Base-by-base conservation (phyloP, 139 green algal genomes). In the Micractinium conductrix region DNA sequence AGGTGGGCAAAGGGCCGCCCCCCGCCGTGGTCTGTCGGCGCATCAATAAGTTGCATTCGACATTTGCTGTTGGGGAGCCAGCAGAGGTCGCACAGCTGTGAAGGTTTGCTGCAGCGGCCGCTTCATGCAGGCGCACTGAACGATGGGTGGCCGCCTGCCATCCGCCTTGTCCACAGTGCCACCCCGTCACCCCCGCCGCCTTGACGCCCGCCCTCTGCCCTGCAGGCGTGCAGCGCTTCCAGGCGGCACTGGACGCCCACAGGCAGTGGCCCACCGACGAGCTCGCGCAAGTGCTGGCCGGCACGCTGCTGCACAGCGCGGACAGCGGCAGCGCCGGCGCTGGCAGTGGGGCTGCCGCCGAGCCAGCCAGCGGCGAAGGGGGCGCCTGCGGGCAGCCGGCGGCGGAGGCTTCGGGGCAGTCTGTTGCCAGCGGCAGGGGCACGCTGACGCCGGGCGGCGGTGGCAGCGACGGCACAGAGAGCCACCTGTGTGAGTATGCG, bases 201-300 rank as follows among this genome's bases (percentile, higher is more conserved):
- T n/a, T n/a, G n/a, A n/a, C n/a, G n/a, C n/a, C n/a, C n/a, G n/a
- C n/a, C n/a, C n/a, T n/a, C n/a, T n/a, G n/a, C n/a, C 14, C 55
- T 42, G 55, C 76, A 82, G 76, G 55, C 55, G 17, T 82, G 55
- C 4, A 22, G 7, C 43, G 78, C 42, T 83, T 83, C 42, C 60
- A 74, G 42, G 78, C 78, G 2, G 78, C 78, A 1, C 42, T 83
- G 78, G 78, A 74, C 2, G 78, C 60, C 28, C 78, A 83, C 60
- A 58, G 37, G 30, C 60, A 63, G 22, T 83, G 78, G 78, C 60
- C 78, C 9, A 44, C 42, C 16, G 78, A 83, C 30, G 78, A 83
- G 28, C 60, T 83, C 16, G 78, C 78, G 6, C 21, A 17, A 30
- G 44, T 83, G 60, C 78, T 83, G 17, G 78, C 24, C 12, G 78